phyloP scores from a whole-genome alignment of 2,329 filamentous ascomycete genomes.

The Corniculantispora saksenae region DNA sequence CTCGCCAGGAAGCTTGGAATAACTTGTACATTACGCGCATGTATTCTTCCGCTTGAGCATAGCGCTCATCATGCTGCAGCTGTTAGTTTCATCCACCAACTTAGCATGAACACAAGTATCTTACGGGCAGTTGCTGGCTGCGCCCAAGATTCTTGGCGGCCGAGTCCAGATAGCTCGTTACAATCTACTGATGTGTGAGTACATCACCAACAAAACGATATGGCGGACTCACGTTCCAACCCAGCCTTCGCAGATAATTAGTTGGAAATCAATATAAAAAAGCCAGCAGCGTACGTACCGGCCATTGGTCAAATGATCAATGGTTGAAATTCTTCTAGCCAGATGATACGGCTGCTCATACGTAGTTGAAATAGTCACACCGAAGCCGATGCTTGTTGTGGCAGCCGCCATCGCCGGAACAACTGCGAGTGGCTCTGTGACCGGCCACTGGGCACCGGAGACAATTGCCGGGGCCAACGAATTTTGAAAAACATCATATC shows the following conservation, averaged over 20 bases:
- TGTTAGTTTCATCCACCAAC: not conserved
- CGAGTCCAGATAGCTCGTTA: conserved; percentile 68
- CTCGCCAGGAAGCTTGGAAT: conserved; percentile 58
- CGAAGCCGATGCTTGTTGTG: conserved; percentile 67
- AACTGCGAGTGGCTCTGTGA: conserved; percentile 64
- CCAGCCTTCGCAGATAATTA: conserved; percentile 35
- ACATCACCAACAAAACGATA: too few species aligned
- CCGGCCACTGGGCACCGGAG: conserved; percentile 68
- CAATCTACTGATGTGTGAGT: conserved; percentile 41
- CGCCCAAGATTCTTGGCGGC: conserved; percentile 64
- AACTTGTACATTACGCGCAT: conserved; percentile 62
- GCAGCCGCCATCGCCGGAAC: conserved; percentile 68
- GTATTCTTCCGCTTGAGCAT: conserved; percentile 60
- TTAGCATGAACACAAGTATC: not conserved
- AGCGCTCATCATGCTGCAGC: conserved; percentile 47
- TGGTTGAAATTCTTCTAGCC: conserved; percentile 63
- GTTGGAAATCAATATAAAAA: not conserved
- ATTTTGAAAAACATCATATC: conserved; percentile 69
- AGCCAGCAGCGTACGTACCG: not conserved
- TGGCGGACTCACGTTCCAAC: conserved; percentile 33
- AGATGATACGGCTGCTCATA: conserved; percentile 71
- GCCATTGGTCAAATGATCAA: conserved; percentile 67
- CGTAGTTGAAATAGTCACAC: conserved; percentile 66
- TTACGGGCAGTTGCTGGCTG: conserved; percentile 47
- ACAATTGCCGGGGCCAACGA: conserved; percentile 57